Evolutionary conservation across 768 basidiomycete genomes (phyloP).

Genomic region (Tulasnella calospora): DNA sequence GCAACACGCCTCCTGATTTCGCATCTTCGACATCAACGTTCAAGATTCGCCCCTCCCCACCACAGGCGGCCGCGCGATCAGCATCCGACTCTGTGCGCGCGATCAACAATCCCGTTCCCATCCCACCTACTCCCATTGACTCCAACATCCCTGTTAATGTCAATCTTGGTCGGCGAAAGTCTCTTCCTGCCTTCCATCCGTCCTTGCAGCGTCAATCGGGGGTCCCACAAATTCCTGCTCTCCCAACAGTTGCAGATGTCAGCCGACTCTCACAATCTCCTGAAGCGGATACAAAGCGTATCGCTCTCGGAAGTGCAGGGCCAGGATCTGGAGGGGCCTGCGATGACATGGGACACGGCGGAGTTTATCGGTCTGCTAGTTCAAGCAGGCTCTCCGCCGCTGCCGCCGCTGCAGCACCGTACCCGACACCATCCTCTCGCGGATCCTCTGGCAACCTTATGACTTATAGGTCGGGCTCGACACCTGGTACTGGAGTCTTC

Average conservation of each 20-base stretch:
- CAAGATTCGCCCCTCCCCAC: not conserved
- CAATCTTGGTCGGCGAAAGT: conserved; percentile 18
- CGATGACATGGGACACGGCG: conserved; percentile 12
- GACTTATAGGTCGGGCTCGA: conserved; percentile 23
- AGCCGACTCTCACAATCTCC: not conserved
- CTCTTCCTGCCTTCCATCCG: conserved; percentile 25
- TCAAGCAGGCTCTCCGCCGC: not conserved
- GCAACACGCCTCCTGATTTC: not conserved
- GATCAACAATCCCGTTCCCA: not conserved
- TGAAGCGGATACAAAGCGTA: not conserved
- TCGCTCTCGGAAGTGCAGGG: not conserved
- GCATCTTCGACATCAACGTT: conserved; percentile 6
- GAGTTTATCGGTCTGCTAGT: conserved; percentile 21
- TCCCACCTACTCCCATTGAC: not conserved
- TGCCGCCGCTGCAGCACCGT: conserved; percentile 7
- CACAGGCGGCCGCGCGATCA: not conserved
- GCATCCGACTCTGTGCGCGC: conserved; percentile 2
- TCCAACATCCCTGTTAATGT: not conserved
- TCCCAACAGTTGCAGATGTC: conserved; percentile 18
- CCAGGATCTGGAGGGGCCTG: not conserved
- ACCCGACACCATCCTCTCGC: conserved; percentile 1
- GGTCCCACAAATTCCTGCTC: not conserved
- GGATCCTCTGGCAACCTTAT: not conserved
- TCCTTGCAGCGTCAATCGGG: not conserved
- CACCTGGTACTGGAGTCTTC: conserved; percentile 23